phyloP scores from a whole-genome alignment of 257 asterid species.

The Handroanthus guayacan region DNA sequence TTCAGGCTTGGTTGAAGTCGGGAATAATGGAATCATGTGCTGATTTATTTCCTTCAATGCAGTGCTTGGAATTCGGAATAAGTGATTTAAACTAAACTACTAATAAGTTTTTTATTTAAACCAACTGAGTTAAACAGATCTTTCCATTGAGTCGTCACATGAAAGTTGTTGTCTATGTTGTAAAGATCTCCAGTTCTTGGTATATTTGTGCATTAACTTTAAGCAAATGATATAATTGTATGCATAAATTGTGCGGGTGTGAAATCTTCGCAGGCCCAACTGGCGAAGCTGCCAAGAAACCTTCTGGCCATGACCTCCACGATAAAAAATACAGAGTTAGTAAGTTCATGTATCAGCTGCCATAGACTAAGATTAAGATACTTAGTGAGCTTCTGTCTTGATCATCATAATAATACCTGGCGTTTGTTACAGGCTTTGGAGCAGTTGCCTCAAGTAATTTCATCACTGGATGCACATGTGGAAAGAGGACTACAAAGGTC shows the following conservation, averaged over 20 bases:
- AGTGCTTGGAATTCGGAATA: conserved; percentile 17
- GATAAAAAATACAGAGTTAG: conserved; percentile 70
- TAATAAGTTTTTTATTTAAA: neutral
- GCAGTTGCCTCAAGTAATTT: conserved; percentile 80
- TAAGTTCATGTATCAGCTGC: conserved; percentile 36
- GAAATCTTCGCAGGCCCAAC: conserved; percentile 58
- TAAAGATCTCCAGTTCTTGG: neutral
- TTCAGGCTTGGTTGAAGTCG: neutral
- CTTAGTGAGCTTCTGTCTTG: conserved; percentile 26
- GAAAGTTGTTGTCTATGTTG: neutral
- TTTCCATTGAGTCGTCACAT: neutral
- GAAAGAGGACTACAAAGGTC: conserved; percentile 78
- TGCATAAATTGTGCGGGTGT: neutral
- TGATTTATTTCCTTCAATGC: neutral
- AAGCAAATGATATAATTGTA: neutral
- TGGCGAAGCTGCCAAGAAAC: conserved; percentile 76
- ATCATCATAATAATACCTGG: conserved; percentile 25
- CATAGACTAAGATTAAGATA: conserved; percentile 25
- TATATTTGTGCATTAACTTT: neutral
- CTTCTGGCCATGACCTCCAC: conserved; percentile 75
- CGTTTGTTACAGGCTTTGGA: conserved; percentile 59
- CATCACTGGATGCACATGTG: conserved; percentile 78
- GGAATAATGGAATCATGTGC: neutral
- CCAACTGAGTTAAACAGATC: neutral
- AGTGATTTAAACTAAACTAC: neutral